phyloP scores from a whole-genome alignment of 176 grass and related monocot species.

The Typha latifolia region DNA sequence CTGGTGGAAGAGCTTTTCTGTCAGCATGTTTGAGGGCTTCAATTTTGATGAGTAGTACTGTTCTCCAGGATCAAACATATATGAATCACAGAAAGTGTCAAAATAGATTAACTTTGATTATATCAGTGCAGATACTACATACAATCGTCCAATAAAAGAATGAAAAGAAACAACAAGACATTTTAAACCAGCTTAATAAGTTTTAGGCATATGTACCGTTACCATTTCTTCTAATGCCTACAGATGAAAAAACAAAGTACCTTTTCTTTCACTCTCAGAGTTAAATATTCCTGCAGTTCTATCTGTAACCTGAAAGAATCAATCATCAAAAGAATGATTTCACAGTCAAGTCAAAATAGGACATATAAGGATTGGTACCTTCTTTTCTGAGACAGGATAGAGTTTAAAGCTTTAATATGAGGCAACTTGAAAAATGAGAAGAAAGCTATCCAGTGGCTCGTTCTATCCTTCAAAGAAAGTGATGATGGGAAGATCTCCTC shows the following conservation, averaged over 20 bases:
- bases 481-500: conserved; percentile 73
- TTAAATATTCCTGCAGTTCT: conserved; percentile 78
- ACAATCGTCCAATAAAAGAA: too few relatives aligned
- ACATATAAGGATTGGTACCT: conserved; percentile 40
- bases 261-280: conserved; percentile 52
- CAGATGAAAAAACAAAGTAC: conserved; percentile 31
- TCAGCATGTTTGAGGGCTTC: too few relatives aligned
- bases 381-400: conserved; percentile 73
- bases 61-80: too few relatives aligned
- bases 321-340: not conserved
- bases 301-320: conserved; percentile 62
- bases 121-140: too few relatives aligned
- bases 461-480: conserved; percentile 81
- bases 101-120: too few relatives aligned
- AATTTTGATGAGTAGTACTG: too few relatives aligned
- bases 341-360: conserved; percentile 4
- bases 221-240: not conserved
- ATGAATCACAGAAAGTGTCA: too few relatives aligned
- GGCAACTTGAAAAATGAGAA: conserved; percentile 64
- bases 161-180: too few relatives aligned
- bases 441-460: conserved; percentile 75
- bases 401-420: conserved; percentile 67
- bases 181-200: too few relatives aligned
- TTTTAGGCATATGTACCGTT: too few relatives aligned
- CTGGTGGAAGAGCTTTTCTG: too few relatives aligned